Conservation (phyloP, 441 rosid genomes). For the Monsonia emarginata region DNA sequence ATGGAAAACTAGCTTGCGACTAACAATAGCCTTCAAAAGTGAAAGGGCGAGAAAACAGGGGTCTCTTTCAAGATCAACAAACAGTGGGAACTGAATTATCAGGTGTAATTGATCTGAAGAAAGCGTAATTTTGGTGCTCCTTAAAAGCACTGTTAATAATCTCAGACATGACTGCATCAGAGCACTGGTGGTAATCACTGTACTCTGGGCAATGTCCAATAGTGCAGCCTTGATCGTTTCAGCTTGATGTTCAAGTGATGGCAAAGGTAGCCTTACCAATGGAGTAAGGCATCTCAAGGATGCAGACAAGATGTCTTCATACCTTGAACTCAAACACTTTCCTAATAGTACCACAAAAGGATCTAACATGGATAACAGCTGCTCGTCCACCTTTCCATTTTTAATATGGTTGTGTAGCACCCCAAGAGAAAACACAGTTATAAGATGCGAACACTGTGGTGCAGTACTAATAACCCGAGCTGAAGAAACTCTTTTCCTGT, state of each 20-base stretch:
- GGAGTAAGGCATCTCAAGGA: conserved; percentile 70
- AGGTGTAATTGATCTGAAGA: conserved; percentile 62
- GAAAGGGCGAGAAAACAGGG: conserved; percentile 60
- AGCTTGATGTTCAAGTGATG: conserved; percentile 61
- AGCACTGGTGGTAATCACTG: conserved; percentile 44
- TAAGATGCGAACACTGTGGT: conserved; percentile 49
- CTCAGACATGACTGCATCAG: conserved; percentile 72
- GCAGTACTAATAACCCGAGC: conserved; percentile 32
- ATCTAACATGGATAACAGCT: conserved; percentile 63
- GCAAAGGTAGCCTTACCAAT: conserved; percentile 66
- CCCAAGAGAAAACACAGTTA: conserved; percentile 70
- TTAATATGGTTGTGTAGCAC: conserved; percentile 48
- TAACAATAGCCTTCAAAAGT: conserved; percentile 70
- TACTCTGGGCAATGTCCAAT: conserved; percentile 59
- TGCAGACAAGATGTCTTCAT: conserved; percentile 66
- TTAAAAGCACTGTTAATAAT: conserved; percentile 68
- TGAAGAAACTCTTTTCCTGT: conserved; percentile 20
- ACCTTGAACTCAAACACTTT: conserved; percentile 69
- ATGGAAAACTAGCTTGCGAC: conserved; percentile 65
- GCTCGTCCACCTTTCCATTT: conserved; percentile 38
- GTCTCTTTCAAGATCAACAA: conserved; percentile 72
- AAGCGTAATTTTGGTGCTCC: conserved; percentile 47
- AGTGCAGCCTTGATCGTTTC: conserved; percentile 65
- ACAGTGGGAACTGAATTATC: conserved; percentile 71
- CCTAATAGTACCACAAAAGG: conserved; percentile 68